Conservation (phyloP, 139 green algal genomes). For the Raphidocelis subcapitata region DNA sequence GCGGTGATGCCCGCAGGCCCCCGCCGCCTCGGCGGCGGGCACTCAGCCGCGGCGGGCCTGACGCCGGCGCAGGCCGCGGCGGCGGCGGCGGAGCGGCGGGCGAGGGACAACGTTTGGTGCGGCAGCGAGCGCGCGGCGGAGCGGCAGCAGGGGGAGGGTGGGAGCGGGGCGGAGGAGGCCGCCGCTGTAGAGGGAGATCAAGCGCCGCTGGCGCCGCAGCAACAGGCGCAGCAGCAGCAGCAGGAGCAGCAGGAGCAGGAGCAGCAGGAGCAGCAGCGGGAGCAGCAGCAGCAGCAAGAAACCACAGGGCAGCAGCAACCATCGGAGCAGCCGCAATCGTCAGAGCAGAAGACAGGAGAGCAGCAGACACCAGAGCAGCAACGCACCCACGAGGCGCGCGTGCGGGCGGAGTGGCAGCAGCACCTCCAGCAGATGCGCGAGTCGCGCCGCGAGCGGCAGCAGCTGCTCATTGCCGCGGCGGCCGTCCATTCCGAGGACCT, state of each 20-base stretch:
- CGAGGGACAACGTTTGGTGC: slow-evolving; percentile 56
- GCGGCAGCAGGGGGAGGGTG: slow-evolving; percentile 1
- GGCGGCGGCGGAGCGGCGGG: slow-evolving; percentile 50
- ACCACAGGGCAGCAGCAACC: neutral
- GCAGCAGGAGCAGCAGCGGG: too few species aligned
- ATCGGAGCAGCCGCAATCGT: neutral
- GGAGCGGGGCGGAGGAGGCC: neutral
- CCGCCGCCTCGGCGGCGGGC: slow-evolving; percentile 37
- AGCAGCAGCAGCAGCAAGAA: neutral
- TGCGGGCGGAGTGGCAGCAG: neutral
- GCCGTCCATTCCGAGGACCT: neutral
- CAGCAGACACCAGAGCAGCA: neutral
- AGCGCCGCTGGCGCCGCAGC: too few species aligned
- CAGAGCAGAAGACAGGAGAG: neutral
- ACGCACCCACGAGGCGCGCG: neutral
- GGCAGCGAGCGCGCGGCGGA: slow-evolving; percentile 7
- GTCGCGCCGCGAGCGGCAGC: neutral
- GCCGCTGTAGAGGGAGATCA: neutral
- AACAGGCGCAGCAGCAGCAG: slow-evolving; percentile 9
- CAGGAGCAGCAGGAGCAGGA: neutral
- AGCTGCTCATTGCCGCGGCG: neutral
- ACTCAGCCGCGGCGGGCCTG: slow-evolving; percentile 14
- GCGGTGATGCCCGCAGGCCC: slow-evolving; percentile 37
- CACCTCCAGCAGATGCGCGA: neutral
- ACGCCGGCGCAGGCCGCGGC: slow-evolving; percentile 59